A percentile compares a stretch with the other conserved stretches of the same genome.
These are phyloP conservation scores for Hypoxylon trugodes DNA, from an alignment of 495 filamentous ascomycete genomes.

Conservation along the genomic window DNA sequence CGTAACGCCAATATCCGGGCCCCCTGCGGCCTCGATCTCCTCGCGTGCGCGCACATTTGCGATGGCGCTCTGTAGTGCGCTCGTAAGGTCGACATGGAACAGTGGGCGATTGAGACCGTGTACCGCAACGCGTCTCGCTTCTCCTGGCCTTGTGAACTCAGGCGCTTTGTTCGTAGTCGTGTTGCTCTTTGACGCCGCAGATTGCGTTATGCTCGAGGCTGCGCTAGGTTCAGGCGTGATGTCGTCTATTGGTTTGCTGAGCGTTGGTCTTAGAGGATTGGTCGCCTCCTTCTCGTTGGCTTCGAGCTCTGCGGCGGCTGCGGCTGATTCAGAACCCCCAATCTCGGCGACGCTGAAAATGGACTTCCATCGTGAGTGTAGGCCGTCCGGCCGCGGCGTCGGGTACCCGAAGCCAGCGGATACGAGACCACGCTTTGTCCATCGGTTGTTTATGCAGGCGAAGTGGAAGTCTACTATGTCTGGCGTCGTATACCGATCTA, in stretches of 20 bases:
- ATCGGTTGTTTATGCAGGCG: slow-evolving; percentile 92
- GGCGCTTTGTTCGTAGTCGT: slow-evolving; percentile 29
- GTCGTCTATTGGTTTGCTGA: slow-evolving; percentile 25
- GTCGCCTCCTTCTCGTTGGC: slow-evolving; percentile 67
- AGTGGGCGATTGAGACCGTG: slow-evolving; percentile 88
- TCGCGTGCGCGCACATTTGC: slow-evolving; percentile 70
- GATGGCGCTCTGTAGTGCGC: slow-evolving; percentile 88
- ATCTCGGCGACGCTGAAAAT: slow-evolving; percentile 95
- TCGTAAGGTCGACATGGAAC: slow-evolving; percentile 95
- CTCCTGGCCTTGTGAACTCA: slow-evolving; percentile 10
- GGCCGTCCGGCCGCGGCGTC: slow-evolving; percentile 59
- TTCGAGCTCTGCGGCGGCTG: slow-evolving; percentile 60
- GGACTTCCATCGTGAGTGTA: slow-evolving; percentile 83
- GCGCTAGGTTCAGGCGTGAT: slow-evolving; percentile 43
- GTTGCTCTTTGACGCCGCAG: slow-evolving; percentile 23
- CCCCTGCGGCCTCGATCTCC: slow-evolving; percentile 39
- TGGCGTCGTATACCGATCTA: slow-evolving; percentile 86
- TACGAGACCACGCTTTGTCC: slow-evolving; percentile 95
- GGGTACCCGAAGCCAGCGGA: slow-evolving; percentile 94
- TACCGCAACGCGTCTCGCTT: slow-evolving; percentile 64
- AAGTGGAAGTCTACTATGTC: slow-evolving; percentile 96
- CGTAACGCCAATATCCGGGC: slow-evolving; percentile 28
- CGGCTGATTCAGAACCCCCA: slow-evolving; percentile 74
- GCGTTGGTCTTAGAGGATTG: slow-evolving; percentile 45
- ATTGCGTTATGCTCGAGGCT: slow-evolving; percentile 38